A percentile compares a stretch with the other conserved stretches of the same genome.
These are phyloP conservation scores for Lepidium africanum DNA, from an alignment of 345 rosid genomes.

Conservation along the genomic window DNA sequence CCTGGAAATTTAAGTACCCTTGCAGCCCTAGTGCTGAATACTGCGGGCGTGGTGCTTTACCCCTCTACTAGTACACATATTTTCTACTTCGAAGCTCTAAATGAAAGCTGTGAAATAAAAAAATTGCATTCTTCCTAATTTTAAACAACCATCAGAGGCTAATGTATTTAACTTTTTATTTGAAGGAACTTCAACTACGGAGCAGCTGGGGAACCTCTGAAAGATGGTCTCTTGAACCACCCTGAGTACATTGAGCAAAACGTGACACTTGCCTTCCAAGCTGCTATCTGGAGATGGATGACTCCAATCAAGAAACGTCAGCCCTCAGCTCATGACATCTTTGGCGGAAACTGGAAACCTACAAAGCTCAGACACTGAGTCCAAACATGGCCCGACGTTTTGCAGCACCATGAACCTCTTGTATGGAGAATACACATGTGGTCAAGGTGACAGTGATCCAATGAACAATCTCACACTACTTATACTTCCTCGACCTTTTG, in stretches of 20 bases:
- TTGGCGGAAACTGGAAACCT: conserved; percentile 75
- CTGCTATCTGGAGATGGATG: conserved; percentile 81
- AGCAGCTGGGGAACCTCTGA: conserved; percentile 52
- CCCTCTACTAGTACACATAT: conserved; percentile 63
- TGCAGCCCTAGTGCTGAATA: conserved; percentile 91
- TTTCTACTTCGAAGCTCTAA: not conserved
- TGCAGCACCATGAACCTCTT: conserved; percentile 73
- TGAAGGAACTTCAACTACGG: conserved; percentile 80
- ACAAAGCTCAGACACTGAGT: conserved; percentile 67
- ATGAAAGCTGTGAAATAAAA: not conserved
- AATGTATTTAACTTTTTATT: not conserved
- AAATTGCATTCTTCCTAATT: not conserved
- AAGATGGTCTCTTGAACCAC: conserved; percentile 57
- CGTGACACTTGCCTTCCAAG: conserved; percentile 73
- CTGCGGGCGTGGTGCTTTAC: conserved; percentile 95
- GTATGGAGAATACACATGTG: conserved; percentile 57
- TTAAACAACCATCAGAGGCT: not conserved
- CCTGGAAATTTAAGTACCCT: conserved; percentile 58
- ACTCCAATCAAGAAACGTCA: conserved; percentile 60
- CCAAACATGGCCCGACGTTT: conserved; percentile 55
- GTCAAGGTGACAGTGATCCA: conserved; percentile 63
- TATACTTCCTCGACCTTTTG: conserved; percentile 69
- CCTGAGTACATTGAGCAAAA: conserved; percentile 75
- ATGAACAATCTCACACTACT: conserved; percentile 83
- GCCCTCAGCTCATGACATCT: conserved; percentile 66